These are phyloP conservation scores for Akanthomyces uredinophilus DNA, from an alignment of 2,329 filamentous ascomycete species.

Conservation along the genomic window DNA sequence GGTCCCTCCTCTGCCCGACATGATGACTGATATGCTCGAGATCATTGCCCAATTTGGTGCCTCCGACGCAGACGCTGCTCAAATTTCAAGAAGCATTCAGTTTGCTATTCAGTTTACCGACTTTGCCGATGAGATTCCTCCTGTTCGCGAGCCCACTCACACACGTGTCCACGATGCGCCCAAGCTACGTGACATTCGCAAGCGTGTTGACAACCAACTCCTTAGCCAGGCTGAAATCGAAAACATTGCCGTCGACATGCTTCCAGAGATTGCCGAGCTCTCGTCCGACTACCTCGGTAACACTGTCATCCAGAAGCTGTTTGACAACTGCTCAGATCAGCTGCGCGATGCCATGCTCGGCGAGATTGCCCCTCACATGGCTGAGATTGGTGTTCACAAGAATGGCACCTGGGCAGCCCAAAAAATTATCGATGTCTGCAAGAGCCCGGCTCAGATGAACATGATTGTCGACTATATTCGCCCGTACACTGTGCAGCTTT, in stretches of 20 bases:
- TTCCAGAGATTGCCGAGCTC: constrained; percentile 92
- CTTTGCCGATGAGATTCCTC: constrained; percentile 80
- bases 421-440: constrained; percentile 97
- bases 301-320: constrained; percentile 98
- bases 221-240: constrained; percentile 85
- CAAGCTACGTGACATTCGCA: constrained; percentile 89
- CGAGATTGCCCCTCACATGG: constrained; percentile 84
- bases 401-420: constrained; percentile 99
- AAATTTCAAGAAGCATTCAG: constrained; percentile 70
- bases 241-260: constrained; percentile 85
- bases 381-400: constrained; percentile 97
- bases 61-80: constrained; percentile 67
- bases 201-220: constrained; percentile 93
- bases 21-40: constrained; percentile 74
- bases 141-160: constrained; percentile 81
- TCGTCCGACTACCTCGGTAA: constrained; percentile 96
- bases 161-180: constrained; percentile 89
- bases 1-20: constrained; percentile 68
- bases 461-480: constrained; percentile 80
- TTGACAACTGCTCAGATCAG: constrained; percentile 89
- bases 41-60: constrained; percentile 90
- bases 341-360: constrained; percentile 87
- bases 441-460: constrained; percentile 74
- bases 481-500: constrained; percentile 82
- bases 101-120: constrained; percentile 68